Percentiles rank a stretch among this genome's conserved stretches.
phyloP scores from a whole-genome alignment of 768 basidiomycete genomes.

The Tubosaeta sp. region DNA sequence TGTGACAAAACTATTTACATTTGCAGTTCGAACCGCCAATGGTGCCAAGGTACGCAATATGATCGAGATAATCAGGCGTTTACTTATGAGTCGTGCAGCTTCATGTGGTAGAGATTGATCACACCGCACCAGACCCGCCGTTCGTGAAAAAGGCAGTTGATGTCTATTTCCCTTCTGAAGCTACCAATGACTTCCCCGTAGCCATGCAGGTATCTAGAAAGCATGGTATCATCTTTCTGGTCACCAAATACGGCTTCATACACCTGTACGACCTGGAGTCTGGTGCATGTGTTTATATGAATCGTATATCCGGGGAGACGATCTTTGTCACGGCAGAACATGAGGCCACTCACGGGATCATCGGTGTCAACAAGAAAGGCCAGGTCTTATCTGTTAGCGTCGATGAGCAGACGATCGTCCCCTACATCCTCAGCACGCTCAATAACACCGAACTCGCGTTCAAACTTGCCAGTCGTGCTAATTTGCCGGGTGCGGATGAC shows the following conservation, averaged over 20 bases:
- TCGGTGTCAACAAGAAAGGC: conserved; percentile 99
- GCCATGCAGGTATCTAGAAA: conserved; percentile 98
- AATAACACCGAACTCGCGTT: conserved; percentile 98
- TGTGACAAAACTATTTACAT: conserved; percentile 88
- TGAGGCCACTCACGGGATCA: conserved; percentile 90
- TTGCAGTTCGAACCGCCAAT: conserved; percentile 92
- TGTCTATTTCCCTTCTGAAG: conserved; percentile 98
- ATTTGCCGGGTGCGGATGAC: conserved; percentile 96
- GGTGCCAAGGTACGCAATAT: conserved; percentile 81
- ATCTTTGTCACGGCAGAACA: conserved; percentile 99
- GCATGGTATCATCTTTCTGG: conserved; percentile 94
- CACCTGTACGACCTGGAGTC: conserved; percentile 98
- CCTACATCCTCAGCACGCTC: conserved; percentile 88
- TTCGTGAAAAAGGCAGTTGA: conserved; percentile 98
- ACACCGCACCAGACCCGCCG: conserved; percentile 84
- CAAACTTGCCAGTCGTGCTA: conserved; percentile 93
- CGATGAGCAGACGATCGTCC: conserved; percentile 93
- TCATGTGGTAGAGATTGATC: conserved; percentile 98
- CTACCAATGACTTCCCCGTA: conserved; percentile 97
- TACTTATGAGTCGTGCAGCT: conserved; percentile 50
- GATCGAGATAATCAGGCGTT: background rate
- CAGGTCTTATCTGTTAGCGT: conserved; percentile 96
- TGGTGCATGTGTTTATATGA: conserved; percentile 99
- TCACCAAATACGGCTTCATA: conserved; percentile 99
- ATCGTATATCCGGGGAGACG: conserved; percentile 98